Evolutionary conservation across 1,284 basidiomycete genomes (phyloP), one percentile per base, ranked within the genome.

Genomic region (Ustilago cynodontis): DNA sequence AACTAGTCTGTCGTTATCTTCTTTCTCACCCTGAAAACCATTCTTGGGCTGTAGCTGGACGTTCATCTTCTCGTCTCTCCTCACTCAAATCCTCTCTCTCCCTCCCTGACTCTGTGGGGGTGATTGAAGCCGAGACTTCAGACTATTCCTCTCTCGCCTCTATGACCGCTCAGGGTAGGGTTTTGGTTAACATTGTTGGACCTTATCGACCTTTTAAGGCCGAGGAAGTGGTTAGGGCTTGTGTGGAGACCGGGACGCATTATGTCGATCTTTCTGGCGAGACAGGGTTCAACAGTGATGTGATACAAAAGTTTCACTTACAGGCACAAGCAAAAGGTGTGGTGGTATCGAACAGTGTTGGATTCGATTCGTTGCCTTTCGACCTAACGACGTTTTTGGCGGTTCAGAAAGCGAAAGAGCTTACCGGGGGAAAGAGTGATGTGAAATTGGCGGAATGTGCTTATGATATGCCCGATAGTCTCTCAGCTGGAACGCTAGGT

Each of bases 401-500:
- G 14, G 89, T 88, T 37, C 87, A 87, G 56, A 88, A 88, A 1
- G 86, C 89, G 59, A 88, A 90, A 77, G 77, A 84, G n/a, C 72
- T 87, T 13, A 83, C 82, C 6, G 83, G 86, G 22, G 87, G 86
- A 1, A 82, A 86, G 39, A 56, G 39, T 16, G 63, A 66, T 28
- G 67, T 81, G 14, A 71, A 73, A 29, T 31, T 74, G 16, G 80
- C 56, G 8, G 65, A 80, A 24, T 71, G 76, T 55, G 78, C 78
- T 29, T 90, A 90, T 83, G 82, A 86, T 9, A 28, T 91, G 20
- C 85, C 83, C 0, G 90, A 90, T 13, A 84, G 88, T 7, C 74
- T 92, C 2, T 93, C 92, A 0, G 92, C 92, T 1, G 94, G 94
- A 8, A 92, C 93, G 0, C 81, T 93, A 18, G 87, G 88, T 16